A percentile compares a stretch with the other conserved stretches of the same genome.
phyloP scores from a whole-genome alignment of 345 rosid species.

The Luvunga scandens region DNA sequence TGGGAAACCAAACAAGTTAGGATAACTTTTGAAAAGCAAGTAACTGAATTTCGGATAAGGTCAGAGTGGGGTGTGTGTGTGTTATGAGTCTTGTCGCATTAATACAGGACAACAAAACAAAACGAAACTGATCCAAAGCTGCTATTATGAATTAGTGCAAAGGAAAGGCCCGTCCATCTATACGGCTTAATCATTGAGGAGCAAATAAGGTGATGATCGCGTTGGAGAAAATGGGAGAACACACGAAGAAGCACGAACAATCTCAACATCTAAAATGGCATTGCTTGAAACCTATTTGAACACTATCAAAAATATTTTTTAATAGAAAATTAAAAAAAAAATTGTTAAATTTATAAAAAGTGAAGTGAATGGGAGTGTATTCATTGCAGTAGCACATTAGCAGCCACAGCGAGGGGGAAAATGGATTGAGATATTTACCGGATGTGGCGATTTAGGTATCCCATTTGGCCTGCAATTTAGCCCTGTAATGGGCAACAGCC shows the following conservation, averaged over 20 bases:
- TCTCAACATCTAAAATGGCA: neutral
- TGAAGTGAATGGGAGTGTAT: too few relatives aligned
- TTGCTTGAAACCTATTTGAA: neutral
- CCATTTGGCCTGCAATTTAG: neutral
- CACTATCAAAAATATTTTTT: neutral
- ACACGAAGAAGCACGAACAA: neutral
- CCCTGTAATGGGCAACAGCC: too few relatives aligned
- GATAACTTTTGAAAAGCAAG: too few relatives aligned
- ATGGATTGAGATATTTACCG: neutral
- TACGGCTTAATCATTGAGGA: neutral
- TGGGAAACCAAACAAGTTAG: too few relatives aligned
- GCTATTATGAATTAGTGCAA: neutral
- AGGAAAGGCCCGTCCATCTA: neutral
- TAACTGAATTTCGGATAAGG: too few relatives aligned
- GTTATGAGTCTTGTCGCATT: too few relatives aligned
- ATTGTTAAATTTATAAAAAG: too few relatives aligned
- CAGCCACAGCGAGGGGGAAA: too few relatives aligned
- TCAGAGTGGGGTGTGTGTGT: too few relatives aligned
- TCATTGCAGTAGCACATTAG: too few relatives aligned
- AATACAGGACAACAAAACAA: neutral
- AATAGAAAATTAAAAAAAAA: neutral
- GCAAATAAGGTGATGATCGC: neutral
- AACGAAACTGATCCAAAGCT: neutral
- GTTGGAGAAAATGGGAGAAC: too few relatives aligned
- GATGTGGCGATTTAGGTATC: neutral